These are phyloP conservation scores for Tilletia caries DNA, from an alignment of 1,284 basidiomycete species.

Conservation along the genomic window DNA sequence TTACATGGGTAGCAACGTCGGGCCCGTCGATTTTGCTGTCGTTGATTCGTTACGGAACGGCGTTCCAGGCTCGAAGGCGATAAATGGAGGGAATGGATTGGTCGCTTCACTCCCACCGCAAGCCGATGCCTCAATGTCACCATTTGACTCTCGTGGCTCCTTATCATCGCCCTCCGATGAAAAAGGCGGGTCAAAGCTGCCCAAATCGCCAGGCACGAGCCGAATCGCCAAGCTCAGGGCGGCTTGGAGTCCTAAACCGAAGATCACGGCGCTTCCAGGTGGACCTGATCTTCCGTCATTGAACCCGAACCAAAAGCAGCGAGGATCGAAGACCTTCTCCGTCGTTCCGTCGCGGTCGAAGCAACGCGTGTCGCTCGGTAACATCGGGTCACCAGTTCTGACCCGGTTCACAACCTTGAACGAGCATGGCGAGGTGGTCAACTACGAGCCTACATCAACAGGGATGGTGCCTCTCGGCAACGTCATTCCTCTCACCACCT, in stretches of 20 bases:
- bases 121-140: too few species aligned
- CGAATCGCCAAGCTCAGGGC: constrained; percentile 1
- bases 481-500: neutral
- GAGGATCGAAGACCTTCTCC: too few species aligned
- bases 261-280: neutral
- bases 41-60: too few species aligned
- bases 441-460: neutral
- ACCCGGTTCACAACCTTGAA: constrained; percentile 2
- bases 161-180: too few species aligned
- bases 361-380: constrained; percentile 2
- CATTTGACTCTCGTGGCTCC: too few species aligned
- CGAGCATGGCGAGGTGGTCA: constrained; percentile 7
- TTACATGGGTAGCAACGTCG: too few species aligned
- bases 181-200: neutral
- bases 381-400: constrained; percentile 1
- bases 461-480: neutral
- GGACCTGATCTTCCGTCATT: too few species aligned
- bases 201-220: neutral
- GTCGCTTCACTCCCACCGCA: too few species aligned
- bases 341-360: neutral
- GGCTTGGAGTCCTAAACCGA: constrained; percentile 2
- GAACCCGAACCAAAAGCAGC: too few species aligned
- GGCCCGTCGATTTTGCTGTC: too few species aligned
- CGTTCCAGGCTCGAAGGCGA: too few species aligned
- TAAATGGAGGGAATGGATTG: too few species aligned